phyloP scores from a whole-genome alignment of 192 early-diverging fungal species.

The Coemansia sp. region DNA sequence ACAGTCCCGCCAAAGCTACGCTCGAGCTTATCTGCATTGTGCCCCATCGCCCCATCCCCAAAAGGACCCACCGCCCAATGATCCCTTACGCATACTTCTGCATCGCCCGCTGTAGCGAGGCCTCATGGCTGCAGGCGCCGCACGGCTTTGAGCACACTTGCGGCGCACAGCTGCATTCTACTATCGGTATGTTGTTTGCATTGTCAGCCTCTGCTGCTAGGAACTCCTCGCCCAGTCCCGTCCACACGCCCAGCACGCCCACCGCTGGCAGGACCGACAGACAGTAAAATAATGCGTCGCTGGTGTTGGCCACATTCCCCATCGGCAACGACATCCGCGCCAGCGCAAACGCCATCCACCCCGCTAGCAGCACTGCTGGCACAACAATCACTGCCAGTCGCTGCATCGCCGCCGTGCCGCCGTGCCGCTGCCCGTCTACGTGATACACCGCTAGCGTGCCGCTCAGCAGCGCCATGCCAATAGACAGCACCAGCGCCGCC shows the following conservation, averaged over 20 bases:
- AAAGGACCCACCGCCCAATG: background rate
- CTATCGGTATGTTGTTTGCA: background rate
- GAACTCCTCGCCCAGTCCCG: slow-evolving; percentile 23
- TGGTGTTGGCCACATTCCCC: slow-evolving; percentile 33
- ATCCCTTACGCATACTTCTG: slow-evolving; percentile 16
- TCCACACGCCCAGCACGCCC: slow-evolving; percentile 29
- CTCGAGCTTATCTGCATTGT: no score
- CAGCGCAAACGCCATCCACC: slow-evolving; percentile 40
- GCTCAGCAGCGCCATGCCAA: slow-evolving; percentile 26
- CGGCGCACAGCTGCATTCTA: background rate
- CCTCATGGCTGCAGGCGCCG: slow-evolving; percentile 28
- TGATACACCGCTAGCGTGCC: slow-evolving; percentile 42
- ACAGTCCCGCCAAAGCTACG: background rate
- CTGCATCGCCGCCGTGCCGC: slow-evolving; percentile 4
- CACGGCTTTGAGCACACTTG: slow-evolving; percentile 2
- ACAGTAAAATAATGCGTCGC: slow-evolving; percentile 52
- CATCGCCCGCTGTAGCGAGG: slow-evolving; percentile 33
- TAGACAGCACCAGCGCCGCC: slow-evolving; percentile 28
- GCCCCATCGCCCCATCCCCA: background rate
- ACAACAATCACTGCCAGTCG: slow-evolving; percentile 17
- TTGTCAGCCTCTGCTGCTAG: background rate
- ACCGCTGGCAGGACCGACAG: slow-evolving; percentile 36
- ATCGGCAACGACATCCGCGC: slow-evolving; percentile 42
- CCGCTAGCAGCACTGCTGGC: slow-evolving; percentile 27
- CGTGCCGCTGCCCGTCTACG: slow-evolving; percentile 6